These are phyloP conservation scores for Chloranthus sessilifolius DNA, from an alignment of 164 flowering plant species.

Conservation along the genomic window DNA sequence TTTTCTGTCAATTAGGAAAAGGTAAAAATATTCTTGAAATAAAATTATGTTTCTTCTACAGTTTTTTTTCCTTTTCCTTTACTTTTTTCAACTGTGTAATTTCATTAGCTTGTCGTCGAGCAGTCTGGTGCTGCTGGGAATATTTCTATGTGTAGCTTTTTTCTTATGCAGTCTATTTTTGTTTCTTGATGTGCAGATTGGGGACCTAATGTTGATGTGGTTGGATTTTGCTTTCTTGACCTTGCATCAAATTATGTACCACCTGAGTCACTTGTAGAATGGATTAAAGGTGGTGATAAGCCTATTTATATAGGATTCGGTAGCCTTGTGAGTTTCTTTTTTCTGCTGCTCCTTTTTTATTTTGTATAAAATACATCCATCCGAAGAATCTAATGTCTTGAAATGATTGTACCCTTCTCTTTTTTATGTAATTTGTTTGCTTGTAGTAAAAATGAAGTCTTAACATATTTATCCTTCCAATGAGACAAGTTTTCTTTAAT, in stretches of 20 bases:
- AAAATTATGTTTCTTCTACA: too few species aligned
- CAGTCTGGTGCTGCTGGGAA: background rate
- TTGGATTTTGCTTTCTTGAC: conserved; percentile 98
- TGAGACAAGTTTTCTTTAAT: too few species aligned
- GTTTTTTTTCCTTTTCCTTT: background rate
- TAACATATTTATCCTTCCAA: too few species aligned
- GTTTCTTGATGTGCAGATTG: conserved; percentile 64
- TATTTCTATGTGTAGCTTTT: background rate
- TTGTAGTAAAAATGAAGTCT: too few species aligned
- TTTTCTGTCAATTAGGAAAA: too few species aligned
- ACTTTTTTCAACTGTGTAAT: background rate
- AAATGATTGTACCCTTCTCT: background rate
- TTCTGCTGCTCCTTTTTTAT: conserved; percentile 1
- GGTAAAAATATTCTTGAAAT: too few species aligned
- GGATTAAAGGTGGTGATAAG: conserved; percentile 76
- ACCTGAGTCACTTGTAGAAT: conserved; percentile 66
- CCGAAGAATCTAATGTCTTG: too few species aligned
- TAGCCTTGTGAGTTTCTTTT: conserved; percentile 77
- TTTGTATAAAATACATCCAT: background rate
- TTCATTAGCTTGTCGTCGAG: too few species aligned
- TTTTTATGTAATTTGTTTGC: background rate
- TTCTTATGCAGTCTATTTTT: background rate
- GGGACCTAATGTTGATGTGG: conserved; percentile 96
- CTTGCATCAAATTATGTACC: conserved; percentile 95
- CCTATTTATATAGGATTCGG: conserved; percentile 98